Evolutionary conservation across 1,284 basidiomycete species (phyloP), one percentile per base, ranked within the genome.

Genomic region (Trichosporon sp.): DNA sequence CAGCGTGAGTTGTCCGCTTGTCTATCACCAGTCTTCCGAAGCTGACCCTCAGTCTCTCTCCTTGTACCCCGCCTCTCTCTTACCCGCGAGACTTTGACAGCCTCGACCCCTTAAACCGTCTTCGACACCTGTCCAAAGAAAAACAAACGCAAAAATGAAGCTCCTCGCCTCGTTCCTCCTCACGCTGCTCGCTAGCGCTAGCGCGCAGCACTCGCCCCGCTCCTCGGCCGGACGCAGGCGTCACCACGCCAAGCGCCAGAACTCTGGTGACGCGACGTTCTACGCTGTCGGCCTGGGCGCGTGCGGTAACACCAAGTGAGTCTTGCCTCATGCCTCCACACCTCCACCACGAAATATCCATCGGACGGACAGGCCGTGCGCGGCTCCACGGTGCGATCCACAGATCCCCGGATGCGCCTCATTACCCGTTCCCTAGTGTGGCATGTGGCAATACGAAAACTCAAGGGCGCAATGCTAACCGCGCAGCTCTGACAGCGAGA

Each of bases 281-380:
- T 78, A 74, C 70, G 71, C 59, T 26, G 63, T 68, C 38, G 77
- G 75, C 26, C 74, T 76, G 65, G 76, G 76, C 63, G 73, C 76
- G 21, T 78, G 76, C 71, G 76, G 76, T 38, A 61, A 70, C 63
- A 5, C 37, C 51, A 74, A 73, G 61, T 70, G 31, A 63, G 67
- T 63, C 26, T 26, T 26, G 26, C 26, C 2, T 2, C 26, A 21
- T 10, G 5, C 8, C 38, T 40, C 8, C 10, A 40, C 38, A 40
- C 38, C 38, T 40, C 46, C 32, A 26, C 31, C 32, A 1, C 35
- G 26, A 14, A 10, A 2, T 10, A 10, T 11, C 14, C 16, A 19
- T 32, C 43, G 63, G 16, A 8, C 3, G 51, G 48, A 19, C 38
- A 3, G 31, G 61, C 32, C 61, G 31, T 35, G 61, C 43, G 14